Base-by-base conservation (phyloP, 257 asterid genomes). In the Solanum megistacrolobum region DNA sequence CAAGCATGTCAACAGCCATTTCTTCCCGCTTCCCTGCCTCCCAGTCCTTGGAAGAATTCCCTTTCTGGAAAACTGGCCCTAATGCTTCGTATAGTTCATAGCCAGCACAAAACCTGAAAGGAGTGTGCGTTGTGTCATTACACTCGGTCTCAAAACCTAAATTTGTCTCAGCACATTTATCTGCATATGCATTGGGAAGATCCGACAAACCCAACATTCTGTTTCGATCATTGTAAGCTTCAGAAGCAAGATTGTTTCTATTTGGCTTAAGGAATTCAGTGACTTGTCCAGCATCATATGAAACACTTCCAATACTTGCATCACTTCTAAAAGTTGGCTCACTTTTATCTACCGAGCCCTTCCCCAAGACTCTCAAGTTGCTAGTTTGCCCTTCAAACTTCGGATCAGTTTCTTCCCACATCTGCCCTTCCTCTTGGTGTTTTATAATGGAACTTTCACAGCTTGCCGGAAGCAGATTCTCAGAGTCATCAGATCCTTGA, bases 1-100 rank as follows among this genome's bases (percentile, higher is more conserved):
- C 95, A 3, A 98, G 92, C 88, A 93, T 90, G 84, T 93, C 98
- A 39, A 91, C 87, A 36, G 92, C 92, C 95, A 91, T 90, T 86
- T 91, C 94, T 83, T 90, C 90, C 34, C 43, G 72, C 41, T 89
- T 89, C 79, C 89, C 93, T 41, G 89, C 87, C 84, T 89, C 96
- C 94, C 93, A 91, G 43, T 89, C 87, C 68, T 78, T 86, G 83
- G 85, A 83, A 84, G 88, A 68, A 66, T 69, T 88, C 84, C 90
- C 94, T 71, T 93, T 93, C 90, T 79, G 94, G 81, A 96, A 94
- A 66, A 94, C 91, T 32, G 96, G 94, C 83, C 98, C 98, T 83
- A 97, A 66, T 82, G 97, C 99, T 92, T 96, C 99, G 83, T 91
- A 94, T 84, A 97, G 95, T 91, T 97, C 99, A 83, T 91, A 94